phyloP scores from a whole-genome alignment of 192 early-diverging fungal species.

The Linnemannia elongata region DNA sequence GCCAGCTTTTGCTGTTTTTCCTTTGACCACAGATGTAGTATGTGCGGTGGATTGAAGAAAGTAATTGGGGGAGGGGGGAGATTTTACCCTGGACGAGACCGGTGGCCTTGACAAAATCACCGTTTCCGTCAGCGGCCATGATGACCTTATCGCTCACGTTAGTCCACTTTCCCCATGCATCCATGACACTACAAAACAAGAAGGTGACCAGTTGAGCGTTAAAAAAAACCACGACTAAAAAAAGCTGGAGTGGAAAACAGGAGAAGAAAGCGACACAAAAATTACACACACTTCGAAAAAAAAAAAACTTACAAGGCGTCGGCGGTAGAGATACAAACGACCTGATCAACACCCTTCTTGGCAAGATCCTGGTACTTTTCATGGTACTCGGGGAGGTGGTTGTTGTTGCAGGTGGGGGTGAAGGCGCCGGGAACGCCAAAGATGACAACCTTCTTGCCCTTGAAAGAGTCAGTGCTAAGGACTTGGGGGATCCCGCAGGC shows the following conservation, averaged over 20 bases:
- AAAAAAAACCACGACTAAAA: neutral
- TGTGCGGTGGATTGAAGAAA: no score
- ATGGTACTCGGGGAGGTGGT: slow-evolving; percentile 66
- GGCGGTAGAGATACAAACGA: slow-evolving; percentile 63
- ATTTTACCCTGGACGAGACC: slow-evolving; percentile 51
- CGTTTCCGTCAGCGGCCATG: slow-evolving; percentile 66
- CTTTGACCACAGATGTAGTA: no score
- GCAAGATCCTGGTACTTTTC: slow-evolving; percentile 59
- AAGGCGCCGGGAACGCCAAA: slow-evolving; percentile 78
- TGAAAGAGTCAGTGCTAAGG: slow-evolving; percentile 63
- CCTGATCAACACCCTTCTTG: slow-evolving; percentile 67
- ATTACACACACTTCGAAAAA: no score
- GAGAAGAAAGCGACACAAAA: neutral
- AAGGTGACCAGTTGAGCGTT: neutral
- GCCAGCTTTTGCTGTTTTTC: neutral
- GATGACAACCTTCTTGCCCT: slow-evolving; percentile 74
- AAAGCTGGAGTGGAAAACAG: neutral
- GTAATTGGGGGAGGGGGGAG: no score
- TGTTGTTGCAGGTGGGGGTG: slow-evolving; percentile 71
- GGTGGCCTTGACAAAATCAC: slow-evolving; percentile 57
- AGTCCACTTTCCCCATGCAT: slow-evolving; percentile 69
- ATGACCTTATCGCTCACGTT: slow-evolving; percentile 58
- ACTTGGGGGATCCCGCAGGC: slow-evolving; percentile 52
- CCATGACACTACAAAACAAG: slow-evolving; percentile 58
- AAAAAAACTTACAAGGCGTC: slow-evolving; percentile 62